These are phyloP conservation scores for Sugiyamaella japonica DNA, from an alignment of 1,139 yeast genomes.

Conservation along the genomic window DNA sequence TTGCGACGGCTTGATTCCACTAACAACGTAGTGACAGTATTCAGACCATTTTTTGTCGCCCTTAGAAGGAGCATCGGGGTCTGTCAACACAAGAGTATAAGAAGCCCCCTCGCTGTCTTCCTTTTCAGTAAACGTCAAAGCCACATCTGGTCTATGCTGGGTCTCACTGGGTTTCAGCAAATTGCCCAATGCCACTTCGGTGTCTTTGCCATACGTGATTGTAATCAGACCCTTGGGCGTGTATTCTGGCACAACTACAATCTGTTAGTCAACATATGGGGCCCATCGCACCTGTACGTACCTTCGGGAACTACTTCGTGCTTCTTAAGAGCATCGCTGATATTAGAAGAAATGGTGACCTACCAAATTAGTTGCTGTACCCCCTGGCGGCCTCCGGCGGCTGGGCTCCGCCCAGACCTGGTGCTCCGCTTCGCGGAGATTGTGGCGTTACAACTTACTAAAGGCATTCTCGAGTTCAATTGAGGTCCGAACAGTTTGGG, in stretches of 20 bases:
- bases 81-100: slow-evolving; percentile 77
- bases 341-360: slow-evolving; percentile 63
- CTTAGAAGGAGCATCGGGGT: slow-evolving; percentile 91
- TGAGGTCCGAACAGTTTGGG: slow-evolving; percentile 11
- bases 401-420: too few relatives aligned
- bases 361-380: not conserved
- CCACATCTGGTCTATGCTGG: slow-evolving; percentile 62
- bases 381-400: not conserved
- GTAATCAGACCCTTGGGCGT: slow-evolving; percentile 42
- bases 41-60: slow-evolving; percentile 87
- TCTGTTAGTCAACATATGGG: not conserved
- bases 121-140: slow-evolving; percentile 56
- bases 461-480: slow-evolving; percentile 27
- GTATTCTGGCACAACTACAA: slow-evolving; percentile 39
- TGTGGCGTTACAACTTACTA: slow-evolving; percentile 21
- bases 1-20: slow-evolving; percentile 58
- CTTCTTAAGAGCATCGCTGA: slow-evolving; percentile 59
- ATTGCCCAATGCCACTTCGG: slow-evolving; percentile 80
- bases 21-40: slow-evolving; percentile 71
- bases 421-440: too few relatives aligned
- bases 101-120: slow-evolving; percentile 39
- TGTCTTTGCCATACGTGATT: slow-evolving; percentile 52
- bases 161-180: slow-evolving; percentile 63
- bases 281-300: too few relatives aligned
- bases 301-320: slow-evolving; percentile 67